Conservation (phyloP, 2,329 filamentous ascomycete genomes). For the Byssochlamys sp. region DNA sequence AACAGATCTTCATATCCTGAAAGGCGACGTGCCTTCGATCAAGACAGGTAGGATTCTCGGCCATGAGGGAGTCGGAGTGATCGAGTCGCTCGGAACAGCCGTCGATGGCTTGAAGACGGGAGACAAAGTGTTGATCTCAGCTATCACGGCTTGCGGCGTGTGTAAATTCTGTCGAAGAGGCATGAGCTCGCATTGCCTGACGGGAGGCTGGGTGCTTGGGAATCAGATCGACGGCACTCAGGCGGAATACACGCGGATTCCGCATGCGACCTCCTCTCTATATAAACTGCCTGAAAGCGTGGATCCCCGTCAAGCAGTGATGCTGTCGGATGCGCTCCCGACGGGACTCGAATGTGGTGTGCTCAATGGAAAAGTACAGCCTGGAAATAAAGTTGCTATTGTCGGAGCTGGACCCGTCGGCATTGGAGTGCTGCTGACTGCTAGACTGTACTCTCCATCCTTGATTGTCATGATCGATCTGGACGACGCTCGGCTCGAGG, state of each 20-base stretch:
- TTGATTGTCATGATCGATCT: constrained; percentile 45
- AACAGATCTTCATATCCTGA: constrained; percentile 45
- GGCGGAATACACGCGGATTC: constrained; percentile 47
- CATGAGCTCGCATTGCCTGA: constrained; percentile 47
- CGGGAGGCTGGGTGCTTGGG: constrained; percentile 48
- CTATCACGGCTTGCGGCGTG: constrained; percentile 42
- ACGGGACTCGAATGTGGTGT: constrained; percentile 49
- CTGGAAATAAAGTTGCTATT: constrained; percentile 45
- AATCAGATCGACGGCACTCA: constrained; percentile 46
- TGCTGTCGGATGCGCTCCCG: constrained; percentile 49
- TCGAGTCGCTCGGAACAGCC: constrained; percentile 37
- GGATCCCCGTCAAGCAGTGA: constrained; percentile 35
- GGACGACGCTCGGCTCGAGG: constrained; percentile 39
- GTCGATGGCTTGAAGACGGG: constrained; percentile 41
- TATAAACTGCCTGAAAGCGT: constrained; percentile 34
- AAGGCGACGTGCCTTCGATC: constrained; percentile 43
- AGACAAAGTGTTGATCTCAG: constrained; percentile 45
- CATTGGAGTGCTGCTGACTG: constrained; percentile 45
- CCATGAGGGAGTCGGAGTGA: constrained; percentile 45
- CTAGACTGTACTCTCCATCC: constrained; percentile 46
- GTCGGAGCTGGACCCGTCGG: constrained; percentile 50
- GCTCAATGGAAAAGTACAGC: constrained; percentile 43
- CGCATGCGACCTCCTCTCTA: constrained; percentile 40
- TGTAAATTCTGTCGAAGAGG: constrained; percentile 45
- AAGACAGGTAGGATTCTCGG: constrained; percentile 40